Conservation (phyloP, 1,284 basidiomycete genomes). For the Ustilago xerochloae region DNA sequence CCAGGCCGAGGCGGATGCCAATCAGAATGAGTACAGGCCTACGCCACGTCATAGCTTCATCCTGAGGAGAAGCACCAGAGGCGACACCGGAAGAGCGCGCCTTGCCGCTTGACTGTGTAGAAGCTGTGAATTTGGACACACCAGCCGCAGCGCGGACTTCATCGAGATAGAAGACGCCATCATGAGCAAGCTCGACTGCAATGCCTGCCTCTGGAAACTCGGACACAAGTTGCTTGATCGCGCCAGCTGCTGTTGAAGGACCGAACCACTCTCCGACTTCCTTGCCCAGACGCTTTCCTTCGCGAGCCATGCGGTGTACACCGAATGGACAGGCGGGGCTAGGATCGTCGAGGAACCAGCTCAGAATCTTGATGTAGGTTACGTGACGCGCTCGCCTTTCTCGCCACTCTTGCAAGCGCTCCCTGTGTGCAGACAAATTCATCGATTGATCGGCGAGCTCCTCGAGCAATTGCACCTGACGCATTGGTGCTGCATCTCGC, state of each 20-base stretch:
- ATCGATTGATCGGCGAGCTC: conserved; percentile 15
- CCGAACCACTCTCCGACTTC: conserved; percentile 98
- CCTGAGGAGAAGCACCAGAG: not conserved
- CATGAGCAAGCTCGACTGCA: conserved; percentile 80
- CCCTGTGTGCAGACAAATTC: conserved; percentile 15
- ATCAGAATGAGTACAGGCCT: conserved; percentile 87
- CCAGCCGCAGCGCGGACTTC: conserved; percentile 84
- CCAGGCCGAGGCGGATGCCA: conserved; percentile 86
- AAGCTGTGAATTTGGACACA: not conserved
- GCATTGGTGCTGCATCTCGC: conserved; percentile 24
- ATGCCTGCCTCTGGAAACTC: conserved; percentile 83
- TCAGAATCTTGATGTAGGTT: conserved; percentile 84
- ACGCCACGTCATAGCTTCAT: conserved; percentile 74
- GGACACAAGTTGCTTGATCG: conserved; percentile 78
- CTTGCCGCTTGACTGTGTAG: conserved; percentile 4
- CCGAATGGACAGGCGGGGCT: conserved; percentile 89
- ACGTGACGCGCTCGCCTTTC: conserved; percentile 54
- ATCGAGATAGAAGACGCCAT: conserved; percentile 84
- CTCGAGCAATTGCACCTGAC: conserved; percentile 21
- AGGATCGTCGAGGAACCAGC: conserved; percentile 95
- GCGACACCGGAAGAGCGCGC: conserved; percentile 1
- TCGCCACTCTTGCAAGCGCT: conserved; percentile 19
- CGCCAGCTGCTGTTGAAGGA: conserved; percentile 93
- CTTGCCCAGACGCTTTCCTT: conserved; percentile 93
- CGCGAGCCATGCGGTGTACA: conserved; percentile 93